Evolutionary conservation across 176 grass and related monocot genomes (phyloP), one percentile per base, ranked within the genome.

Genomic region (Echinochloa phyllopogon): DNA sequence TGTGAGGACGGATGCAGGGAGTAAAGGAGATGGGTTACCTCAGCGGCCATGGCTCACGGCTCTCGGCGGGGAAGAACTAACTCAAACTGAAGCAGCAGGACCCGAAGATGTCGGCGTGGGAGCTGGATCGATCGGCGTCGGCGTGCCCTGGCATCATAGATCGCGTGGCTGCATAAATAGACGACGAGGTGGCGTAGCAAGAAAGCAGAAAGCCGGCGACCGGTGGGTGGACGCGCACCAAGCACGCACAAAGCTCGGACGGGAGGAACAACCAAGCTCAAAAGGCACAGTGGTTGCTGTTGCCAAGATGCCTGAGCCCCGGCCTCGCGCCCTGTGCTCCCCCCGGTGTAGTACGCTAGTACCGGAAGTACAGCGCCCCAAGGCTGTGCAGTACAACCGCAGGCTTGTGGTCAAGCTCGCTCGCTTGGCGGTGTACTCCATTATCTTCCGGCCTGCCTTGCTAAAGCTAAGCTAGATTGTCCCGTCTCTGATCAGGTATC

Each of bases 151-250:
- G 65, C 10, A 77, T 86, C 78, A 65, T 72, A 79, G 83, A 84
- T 39, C 41, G 50, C 52, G 77, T 25, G 8, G 14, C 50, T 47
- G 1, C 79, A 83, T 86, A 90, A 87, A 83, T 90, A 87, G 88
- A 73, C 10, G 55, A 27, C 48, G 66, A 17, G 65, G 76, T 83
- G 84, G 84, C 79, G 84, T 83, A 74, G 74, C 29, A 49, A 33
- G 66, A 64, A 90, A 86, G 79, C 39, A 63, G 55, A 77, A 7
- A 6, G 71, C 43, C 33, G 62, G 73, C 47, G 78, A 47, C 47
- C 25, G 65, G 84, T 82, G 73, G 83, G 83, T 86, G 88, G 78
- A 72, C 45, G 65, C 51, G 38, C 84, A 90, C 84, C 79, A 83
- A 52, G 74, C 88, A 37, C 57, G 79, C 74, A 43, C 64, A 79